A percentile compares a stretch with the other conserved stretches of the same genome.
These are phyloP conservation scores for Saccharomycopsis sp. DNA, from an alignment of 805 yeast species.

Conservation along the genomic window DNA sequence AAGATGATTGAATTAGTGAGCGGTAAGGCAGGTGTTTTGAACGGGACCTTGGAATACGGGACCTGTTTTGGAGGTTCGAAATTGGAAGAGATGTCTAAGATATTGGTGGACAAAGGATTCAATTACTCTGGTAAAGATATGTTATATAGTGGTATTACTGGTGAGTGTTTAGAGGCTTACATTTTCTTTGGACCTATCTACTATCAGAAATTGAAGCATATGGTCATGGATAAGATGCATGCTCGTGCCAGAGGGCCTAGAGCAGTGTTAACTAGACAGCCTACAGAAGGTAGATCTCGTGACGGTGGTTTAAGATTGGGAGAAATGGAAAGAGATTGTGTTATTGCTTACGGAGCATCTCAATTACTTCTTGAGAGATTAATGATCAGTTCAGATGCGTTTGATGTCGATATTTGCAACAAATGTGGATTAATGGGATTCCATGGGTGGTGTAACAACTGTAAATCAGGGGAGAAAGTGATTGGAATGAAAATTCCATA, in stretches of 20 bases:
- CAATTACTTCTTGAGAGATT: slow-evolving; percentile 88
- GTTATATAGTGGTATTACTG: slow-evolving; percentile 95
- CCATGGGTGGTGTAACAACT: slow-evolving; percentile 96
- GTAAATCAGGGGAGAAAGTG: slow-evolving; percentile 80
- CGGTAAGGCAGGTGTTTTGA: slow-evolving; percentile 95
- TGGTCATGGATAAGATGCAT: slow-evolving; percentile 99
- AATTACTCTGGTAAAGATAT: slow-evolving; percentile 95
- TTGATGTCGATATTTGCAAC: slow-evolving; percentile 93
- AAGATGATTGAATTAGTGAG: slow-evolving; percentile 95
- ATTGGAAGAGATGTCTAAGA: slow-evolving; percentile 88
- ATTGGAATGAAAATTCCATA: slow-evolving; percentile 96
- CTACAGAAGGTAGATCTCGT: slow-evolving; percentile 97
- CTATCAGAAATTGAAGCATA: slow-evolving; percentile 96
- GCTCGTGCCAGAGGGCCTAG: slow-evolving; percentile 99
- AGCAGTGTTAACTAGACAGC: slow-evolving; percentile 96
- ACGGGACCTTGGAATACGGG: slow-evolving; percentile 89
- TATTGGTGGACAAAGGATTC: slow-evolving; percentile 85
- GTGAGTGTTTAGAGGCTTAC: slow-evolving; percentile 94
- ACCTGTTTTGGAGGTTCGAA: slow-evolving; percentile 99
- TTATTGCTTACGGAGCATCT: slow-evolving; percentile 98
- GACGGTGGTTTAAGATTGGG: slow-evolving; percentile 99
- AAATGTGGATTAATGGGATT: slow-evolving; percentile 96
- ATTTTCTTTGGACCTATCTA: slow-evolving; percentile 98
- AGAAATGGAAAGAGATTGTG: slow-evolving; percentile 99
- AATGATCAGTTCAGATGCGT: slow-evolving; percentile 96